Base-by-base conservation (phyloP, 2,329 filamentous ascomycete species). In the Teratosphaeria gauchensis region DNA sequence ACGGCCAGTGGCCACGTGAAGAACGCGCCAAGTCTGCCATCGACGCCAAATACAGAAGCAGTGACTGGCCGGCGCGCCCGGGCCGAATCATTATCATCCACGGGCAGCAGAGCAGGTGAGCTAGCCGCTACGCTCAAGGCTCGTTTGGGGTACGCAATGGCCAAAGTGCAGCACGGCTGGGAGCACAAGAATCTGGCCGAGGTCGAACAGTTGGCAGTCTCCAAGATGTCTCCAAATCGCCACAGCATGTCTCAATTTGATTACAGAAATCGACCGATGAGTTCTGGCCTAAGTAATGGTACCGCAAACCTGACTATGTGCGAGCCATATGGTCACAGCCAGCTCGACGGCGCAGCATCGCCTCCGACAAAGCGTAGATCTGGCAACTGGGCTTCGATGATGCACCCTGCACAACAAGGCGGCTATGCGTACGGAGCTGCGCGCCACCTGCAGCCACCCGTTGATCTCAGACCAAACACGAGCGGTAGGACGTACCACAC, bases 101-200 rank as follows among this genome's bases (percentile, higher is more conserved):
- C 82, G 54, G 81, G 83, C 54, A 89, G 83, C 68, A 86, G 85
- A 65, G 89, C 92, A 65, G 87, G 88, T 72, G 89, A 95, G 80
- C 88, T 94, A 79, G 90, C 89, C 48, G 83, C 86, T 57, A 88
- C 92, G 69, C 81, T 97, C 56, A 88, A 87, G 70, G 86, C 90
- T 55, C 88, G 90, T 67, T 81, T 97, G 31, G 90, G 90, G 6
- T 96, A 96, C 73, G 92, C 92, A 63, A 94, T 95, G 82, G 82
- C 95, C 70, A 96, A 96, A 74, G 88, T 96, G 48, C 90, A 90
- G 71, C 86, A 95, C 69, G 90, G 90, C 59, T 94, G 91, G 87
- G 88, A 95, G 74, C 82, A 86, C 55, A 85, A 87, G 63, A 85
- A 84, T 19, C 84, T 94, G 59, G 85, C 88, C 58, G 88, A 92